Conservation (phyloP, 257 asterid species). For the Catharanthus roseus region DNA sequence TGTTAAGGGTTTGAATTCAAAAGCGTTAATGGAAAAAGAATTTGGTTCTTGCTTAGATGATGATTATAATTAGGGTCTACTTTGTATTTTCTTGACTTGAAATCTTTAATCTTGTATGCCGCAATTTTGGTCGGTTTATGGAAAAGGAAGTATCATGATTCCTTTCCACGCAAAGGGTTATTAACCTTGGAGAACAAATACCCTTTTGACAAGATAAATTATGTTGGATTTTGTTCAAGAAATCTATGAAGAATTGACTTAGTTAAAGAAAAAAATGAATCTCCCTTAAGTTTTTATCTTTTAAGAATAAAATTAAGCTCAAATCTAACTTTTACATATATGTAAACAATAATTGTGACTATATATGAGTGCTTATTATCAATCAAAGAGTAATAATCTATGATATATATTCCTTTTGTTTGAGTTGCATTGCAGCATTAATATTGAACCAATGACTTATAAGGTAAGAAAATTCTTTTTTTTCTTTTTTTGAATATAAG, state of each 20-base stretch:
- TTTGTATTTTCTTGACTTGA: slow-evolving; percentile 24
- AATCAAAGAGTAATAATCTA: no score
- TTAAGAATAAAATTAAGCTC: no score
- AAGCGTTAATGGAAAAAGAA: background rate
- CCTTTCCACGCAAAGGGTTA: slow-evolving; percentile 10
- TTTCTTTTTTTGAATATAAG: no score
- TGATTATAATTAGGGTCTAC: slow-evolving; percentile 10
- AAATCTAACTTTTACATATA: no score
- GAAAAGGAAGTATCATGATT: slow-evolving; percentile 1
- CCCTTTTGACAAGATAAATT: background rate
- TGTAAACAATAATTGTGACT: no score
- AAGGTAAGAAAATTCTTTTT: no score
- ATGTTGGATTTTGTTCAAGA: background rate
- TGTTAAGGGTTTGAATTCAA: slow-evolving; percentile 19
- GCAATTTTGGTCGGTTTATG: slow-evolving; percentile 1
- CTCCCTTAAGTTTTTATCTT: no score
- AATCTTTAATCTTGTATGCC: slow-evolving; percentile 10
- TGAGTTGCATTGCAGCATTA: no score
- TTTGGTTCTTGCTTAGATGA: background rate
- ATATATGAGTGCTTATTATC: no score
- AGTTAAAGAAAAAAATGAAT: no score
- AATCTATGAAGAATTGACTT: background rate
- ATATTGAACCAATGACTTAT: no score
- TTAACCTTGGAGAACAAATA: background rate
- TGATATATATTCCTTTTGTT: no score